Evolutionary conservation across 2,329 filamentous ascomycete species (phyloP), one percentile per base, ranked within the genome.

Genomic region (Domatiomyces globalis): DNA sequence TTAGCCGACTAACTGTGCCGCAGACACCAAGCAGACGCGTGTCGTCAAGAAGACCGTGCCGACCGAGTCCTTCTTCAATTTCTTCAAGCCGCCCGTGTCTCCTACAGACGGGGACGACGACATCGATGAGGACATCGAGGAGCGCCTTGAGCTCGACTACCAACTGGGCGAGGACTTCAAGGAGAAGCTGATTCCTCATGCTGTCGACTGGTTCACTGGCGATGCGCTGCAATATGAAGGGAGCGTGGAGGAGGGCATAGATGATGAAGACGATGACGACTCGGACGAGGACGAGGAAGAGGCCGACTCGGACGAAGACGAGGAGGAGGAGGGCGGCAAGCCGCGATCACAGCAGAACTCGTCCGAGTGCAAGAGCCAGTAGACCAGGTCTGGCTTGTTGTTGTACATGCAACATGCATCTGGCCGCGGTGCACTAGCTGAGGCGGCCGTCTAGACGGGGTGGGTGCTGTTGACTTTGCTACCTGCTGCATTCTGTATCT

Each of bases 161-260:
- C 90, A 96, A 73, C 82, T 98, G 45, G 92, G 92, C 60, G 92
- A 98, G 75, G 92, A 98, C 67, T 95, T 98, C 74, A 98, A 98
- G 76, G 92, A 98, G 79, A 98, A 98, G 76, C 79, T 98, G 59
- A 98, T 98, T 62, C 92, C 92, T 58, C 88, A 90, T 61, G 92
- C 94, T 52, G 92, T 98, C 63, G 92, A 98, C 72, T 98, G 92
- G 92, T 98, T 98, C 70, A 98, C 92, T 49, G 92, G 92, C 53
- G 92, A 98, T 73, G 92, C 92, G 61, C 82, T 98, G 58, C 89
- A 92, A 62, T 98, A 87, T 63, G 92, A 98, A 76, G 90, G 95
- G 68, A 71, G 95, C 55, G 85, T 90, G 42, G 85, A 94, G 50
- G 88, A 90, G 56, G 75, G 88, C 57, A 84, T 89, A 51, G 84